Evolutionary conservation across 106 monocot species (phyloP).

Genomic region (Hemerocallis citrina): DNA sequence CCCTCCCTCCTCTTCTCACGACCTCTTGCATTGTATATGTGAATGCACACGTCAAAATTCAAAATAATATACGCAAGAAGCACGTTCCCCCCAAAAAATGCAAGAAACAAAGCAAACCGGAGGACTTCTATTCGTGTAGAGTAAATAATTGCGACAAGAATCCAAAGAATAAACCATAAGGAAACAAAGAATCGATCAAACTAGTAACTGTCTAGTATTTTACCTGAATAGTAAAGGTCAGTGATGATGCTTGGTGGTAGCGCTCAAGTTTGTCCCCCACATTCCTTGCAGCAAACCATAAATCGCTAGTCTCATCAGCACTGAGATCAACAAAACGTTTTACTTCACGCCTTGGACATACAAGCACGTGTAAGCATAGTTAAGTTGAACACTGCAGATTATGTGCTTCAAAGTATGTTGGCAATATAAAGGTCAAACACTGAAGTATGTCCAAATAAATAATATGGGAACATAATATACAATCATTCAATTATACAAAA

Average conservation of each 20-base stretch:
- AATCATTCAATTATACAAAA: too few species aligned
- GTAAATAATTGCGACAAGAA: too few species aligned
- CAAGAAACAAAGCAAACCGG: too few species aligned
- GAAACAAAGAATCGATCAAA: background rate
- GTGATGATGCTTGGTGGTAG: slow-evolving; percentile 77
- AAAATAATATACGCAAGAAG: too few species aligned
- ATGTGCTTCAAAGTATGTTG: background rate
- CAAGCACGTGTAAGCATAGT: slow-evolving; percentile 80
- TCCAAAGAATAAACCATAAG: background rate
- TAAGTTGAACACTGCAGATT: slow-evolving; percentile 28
- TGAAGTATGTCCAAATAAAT: too few species aligned
- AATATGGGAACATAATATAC: too few species aligned
- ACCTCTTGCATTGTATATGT: too few species aligned
- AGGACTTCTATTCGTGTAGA: too few species aligned
- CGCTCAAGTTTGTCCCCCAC: slow-evolving; percentile 66
- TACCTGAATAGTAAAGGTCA: slow-evolving; percentile 85
- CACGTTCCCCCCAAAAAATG: too few species aligned
- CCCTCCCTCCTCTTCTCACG: too few species aligned
- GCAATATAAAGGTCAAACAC: background rate
- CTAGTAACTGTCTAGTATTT: background rate
- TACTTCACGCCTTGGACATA: slow-evolving; percentile 89
- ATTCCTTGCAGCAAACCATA: slow-evolving; percentile 81
- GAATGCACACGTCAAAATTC: too few species aligned
- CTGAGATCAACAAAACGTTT: slow-evolving; percentile 83
- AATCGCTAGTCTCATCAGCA: slow-evolving; percentile 63